Conservation (phyloP, 2,329 filamentous ascomycete genomes). For the Aspergillus sp. region DNA sequence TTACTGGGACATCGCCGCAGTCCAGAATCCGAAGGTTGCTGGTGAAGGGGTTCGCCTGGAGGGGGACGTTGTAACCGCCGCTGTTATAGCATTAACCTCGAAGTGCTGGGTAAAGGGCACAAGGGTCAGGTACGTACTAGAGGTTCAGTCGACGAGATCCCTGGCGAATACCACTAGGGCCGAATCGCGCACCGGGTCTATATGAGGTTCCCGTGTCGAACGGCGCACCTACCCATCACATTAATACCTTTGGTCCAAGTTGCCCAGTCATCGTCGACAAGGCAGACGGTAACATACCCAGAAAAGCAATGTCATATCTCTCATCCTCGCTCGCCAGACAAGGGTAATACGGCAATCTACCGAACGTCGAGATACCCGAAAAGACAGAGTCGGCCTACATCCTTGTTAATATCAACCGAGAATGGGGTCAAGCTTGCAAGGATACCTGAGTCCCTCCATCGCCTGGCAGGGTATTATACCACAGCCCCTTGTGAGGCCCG, state of each 20-base stretch:
- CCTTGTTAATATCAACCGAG: not conserved
- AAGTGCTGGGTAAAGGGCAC: no score
- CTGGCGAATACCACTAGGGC: conserved; percentile 76
- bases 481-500: conserved; percentile 65
- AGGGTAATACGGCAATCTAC: conserved; percentile 66
- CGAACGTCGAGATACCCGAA: conserved; percentile 80
- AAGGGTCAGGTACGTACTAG: conserved; percentile 53
- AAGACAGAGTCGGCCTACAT: conserved; percentile 74
- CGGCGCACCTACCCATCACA: conserved; percentile 53
- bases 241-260: not conserved
- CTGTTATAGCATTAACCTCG: conserved; percentile 46
- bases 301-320: conserved; percentile 77
- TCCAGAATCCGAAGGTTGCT: conserved; percentile 73
- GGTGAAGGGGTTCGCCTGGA: conserved; percentile 71
- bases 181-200: conserved; percentile 73
- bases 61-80: conserved; percentile 77
- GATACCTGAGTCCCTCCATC: conserved; percentile 73
- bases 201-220: conserved; percentile 85
- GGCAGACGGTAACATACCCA: conserved; percentile 46
- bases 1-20: conserved; percentile 78
- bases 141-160: conserved; percentile 78
- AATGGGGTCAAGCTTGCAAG: not conserved
- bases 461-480: conserved; percentile 76
- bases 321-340: conserved; percentile 63
- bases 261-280: not conserved